Evolutionary conservation across 2,329 filamentous ascomycete genomes (phyloP), one percentile per base, ranked within the genome.

Genomic region (Fusarium odoratissimum): DNA sequence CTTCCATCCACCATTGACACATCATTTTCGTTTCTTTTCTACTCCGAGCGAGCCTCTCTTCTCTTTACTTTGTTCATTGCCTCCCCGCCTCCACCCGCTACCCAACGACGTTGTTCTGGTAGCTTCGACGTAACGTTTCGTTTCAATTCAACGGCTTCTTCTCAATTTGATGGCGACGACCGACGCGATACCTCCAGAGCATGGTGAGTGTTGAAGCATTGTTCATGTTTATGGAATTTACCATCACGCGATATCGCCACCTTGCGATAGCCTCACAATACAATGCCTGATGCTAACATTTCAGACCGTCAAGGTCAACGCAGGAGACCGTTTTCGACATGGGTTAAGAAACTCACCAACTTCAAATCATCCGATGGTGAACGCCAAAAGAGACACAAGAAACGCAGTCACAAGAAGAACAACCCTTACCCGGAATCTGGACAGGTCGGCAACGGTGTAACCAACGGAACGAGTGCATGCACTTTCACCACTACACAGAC

Each of bases 301-400:
- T 76, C 83, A 95, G 92, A 95, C 81, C 89, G 91, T 75, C 87
- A 88, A 74, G 75, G 83, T 79, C 89, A 89, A 76, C 92, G 94
- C 74, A 92, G 95, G 76, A 91, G 93, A 72, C 95, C 95, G 30
- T 98, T 98, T 80, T 90, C 95, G 51, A 93, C 91, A 75, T 97
- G 95, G 93, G 94, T 99, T 86, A 97, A 95, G 87, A 95, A 95
- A 79, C 89, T 98, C 64, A 91, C 95, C 69, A 95, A 92, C 81
- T 92, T 97, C 83, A 98, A 97, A 82, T 87, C 85, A 8, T 92
- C 91, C 37, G 90, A 88, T 71, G 87, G 90, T 67, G 86, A 86
- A 45, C 75, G 82, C 77, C 64, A 82, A 79, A 77, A 82, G 79
- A 71, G 82, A 77, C 67, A 85, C 57, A 86, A 85, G 72, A 93